Percentiles rank a stretch among this genome's conserved stretches.
Conservation (phyloP, 805 yeast genomes). For the Candida manassasensis region DNA sequence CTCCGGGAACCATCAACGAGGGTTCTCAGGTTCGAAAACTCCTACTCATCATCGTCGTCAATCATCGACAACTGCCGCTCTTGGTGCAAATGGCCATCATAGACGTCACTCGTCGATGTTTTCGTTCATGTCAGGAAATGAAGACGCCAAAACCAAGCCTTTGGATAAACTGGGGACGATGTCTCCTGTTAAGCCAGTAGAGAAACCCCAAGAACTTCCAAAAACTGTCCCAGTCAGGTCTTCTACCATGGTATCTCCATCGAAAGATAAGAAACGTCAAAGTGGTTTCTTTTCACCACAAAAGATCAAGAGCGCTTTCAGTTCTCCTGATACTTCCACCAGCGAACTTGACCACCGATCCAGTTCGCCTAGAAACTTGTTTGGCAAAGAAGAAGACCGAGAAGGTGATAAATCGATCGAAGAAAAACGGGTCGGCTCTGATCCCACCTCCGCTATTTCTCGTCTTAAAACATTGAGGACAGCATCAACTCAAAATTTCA, state of each 20-base stretch:
- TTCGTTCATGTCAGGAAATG: constrained; percentile 41
- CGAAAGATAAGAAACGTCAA: constrained; percentile 1
- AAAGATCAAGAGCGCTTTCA: constrained; percentile 4
- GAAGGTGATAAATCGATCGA: constrained; percentile 10
- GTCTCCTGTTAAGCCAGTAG: neutral
- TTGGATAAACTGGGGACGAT: too few relatives aligned
- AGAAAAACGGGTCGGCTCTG: constrained; percentile 30
- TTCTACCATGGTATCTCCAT: neutral
- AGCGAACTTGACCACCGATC: constrained; percentile 25
- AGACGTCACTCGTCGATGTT: constrained; percentile 60
- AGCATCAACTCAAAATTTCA: constrained; percentile 48
- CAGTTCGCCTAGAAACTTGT: constrained; percentile 34
- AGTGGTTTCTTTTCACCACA: constrained; percentile 4
- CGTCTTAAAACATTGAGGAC: constrained; percentile 50
- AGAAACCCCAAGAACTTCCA: constrained; percentile 17
- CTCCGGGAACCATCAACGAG: constrained; percentile 36
- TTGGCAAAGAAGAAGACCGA: constrained; percentile 15
- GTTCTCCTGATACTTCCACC: neutral
- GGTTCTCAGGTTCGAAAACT: constrained; percentile 27
- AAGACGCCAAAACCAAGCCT: constrained; percentile 15
- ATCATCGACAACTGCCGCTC: constrained; percentile 21
- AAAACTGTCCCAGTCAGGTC: constrained; percentile 19
- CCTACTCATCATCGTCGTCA: constrained; percentile 23
- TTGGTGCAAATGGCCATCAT: constrained; percentile 29
- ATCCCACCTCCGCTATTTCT: constrained; percentile 23